Evolutionary conservation across 23 red algal genomes (phyloP), one percentile per base, ranked within the genome.

Genomic region (Gracilaria gracilis): DNA sequence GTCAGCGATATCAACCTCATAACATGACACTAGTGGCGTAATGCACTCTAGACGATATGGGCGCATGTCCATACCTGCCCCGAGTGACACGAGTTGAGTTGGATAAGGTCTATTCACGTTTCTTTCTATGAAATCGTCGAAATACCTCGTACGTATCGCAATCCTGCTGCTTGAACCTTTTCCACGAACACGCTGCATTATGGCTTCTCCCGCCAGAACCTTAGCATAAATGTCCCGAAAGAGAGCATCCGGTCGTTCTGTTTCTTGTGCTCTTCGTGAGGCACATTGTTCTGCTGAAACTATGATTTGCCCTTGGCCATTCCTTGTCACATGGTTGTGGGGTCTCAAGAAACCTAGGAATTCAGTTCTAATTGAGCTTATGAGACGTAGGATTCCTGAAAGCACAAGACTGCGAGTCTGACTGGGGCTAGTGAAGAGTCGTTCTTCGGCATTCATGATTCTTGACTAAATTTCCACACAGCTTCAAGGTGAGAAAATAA

Each of bases 41-140:
- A 95, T 27, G 14, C 61, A 37, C 16, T 32, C 24, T 81, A 95
- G 76, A 11, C 92, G 92, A 51, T 81, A 95, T 24, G 92, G 82
- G 14, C 92, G 92, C 57, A 79, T 94, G 9, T 94, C 91, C 65
- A 94, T 61, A 25, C 91, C 91, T 29, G 91, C 80, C 19, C 73
- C 91, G 20, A 94, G 71, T 9, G 84, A 80, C 19, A 94, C 91
- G 9, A 94, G 38, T 62, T 94, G 91, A 46, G 12, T 61, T 5
- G 39, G 61, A 9, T 38, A 4, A 35, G 23, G 4, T 31, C 66
- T 46, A 24, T 35, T 28, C 19, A 88, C 44, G 49, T 59, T 42
- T 16, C 48, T 61, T 44, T 67, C 24, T 17, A 87, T 47, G 88
- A 94, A 94, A 39, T 94, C 91, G 48, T 94, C 91, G 76, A 94